Base-by-base conservation (phyloP, 331 rosid species). In the Saraca asoca region DNA sequence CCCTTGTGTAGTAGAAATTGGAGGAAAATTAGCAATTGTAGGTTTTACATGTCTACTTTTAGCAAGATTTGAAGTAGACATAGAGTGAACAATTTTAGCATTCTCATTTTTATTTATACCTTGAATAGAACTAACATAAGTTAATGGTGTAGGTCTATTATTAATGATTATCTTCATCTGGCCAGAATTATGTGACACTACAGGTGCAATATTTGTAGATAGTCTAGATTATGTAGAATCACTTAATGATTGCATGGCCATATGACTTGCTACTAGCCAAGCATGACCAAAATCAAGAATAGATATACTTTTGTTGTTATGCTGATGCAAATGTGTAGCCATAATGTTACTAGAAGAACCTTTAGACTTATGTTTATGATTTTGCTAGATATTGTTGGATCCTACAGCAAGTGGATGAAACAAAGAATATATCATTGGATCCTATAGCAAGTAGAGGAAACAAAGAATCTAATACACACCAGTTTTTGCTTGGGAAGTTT, bases 301-400 rank as follows among this genome's bases (percentile, higher is more conserved):
- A 58, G 87, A 67, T 41, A 67, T 85, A 19, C 76, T 90, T 51
- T 59, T 80, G 9, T 81, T 81, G 64, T 79, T 76, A 68, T 81
- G 79, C 39, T 75, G 84, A 39, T 89, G 96, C 66, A 94, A 88
- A 66, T 75, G 92, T 19, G 92, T 89, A 31, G 98, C 99, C 99
- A 94, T 86, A 31, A 81, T 81, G 64, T 81, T 87, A 51, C 66
- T 78, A 24, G 91, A 81, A n/a, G 84, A 73, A 73, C 76, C 79
- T 39, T 88, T 90, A n/a, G 75, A 75, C 58, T 89, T 90, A 13
- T 75, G 79, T 78, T 58, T 68, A 59, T 88, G 68, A 58, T 78
- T 80, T 41, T 61, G 79, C 66, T 83, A 86, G 65, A 80, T 83
- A 80, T 69, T 85, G 58, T 81, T 72, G 50, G 91, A 69, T 70